Evolutionary conservation across 1,139 yeast species (phyloP).

Genomic region (Pichia sp.): DNA sequence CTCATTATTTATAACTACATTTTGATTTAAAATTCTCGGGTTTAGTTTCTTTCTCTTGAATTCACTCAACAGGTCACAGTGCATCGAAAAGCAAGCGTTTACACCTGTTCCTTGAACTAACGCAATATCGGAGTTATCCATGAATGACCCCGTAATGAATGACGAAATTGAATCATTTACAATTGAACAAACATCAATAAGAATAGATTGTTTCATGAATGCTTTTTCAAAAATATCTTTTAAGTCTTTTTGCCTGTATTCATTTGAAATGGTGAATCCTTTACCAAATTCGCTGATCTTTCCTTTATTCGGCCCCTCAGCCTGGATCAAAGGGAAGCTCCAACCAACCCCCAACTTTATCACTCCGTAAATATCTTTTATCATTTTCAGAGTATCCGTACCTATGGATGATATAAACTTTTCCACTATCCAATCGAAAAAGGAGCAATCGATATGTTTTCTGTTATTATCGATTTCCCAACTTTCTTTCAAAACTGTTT

Average conservation of each 20-base stretch:
- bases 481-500: conserved; percentile 4
- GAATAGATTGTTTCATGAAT: conserved; percentile 11
- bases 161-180: conserved; percentile 29
- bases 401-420: background rate
- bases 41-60: too few species aligned
- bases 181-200: conserved; percentile 19
- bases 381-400: background rate
- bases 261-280: conserved; percentile 39
- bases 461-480: conserved; percentile 7
- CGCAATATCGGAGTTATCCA: conserved; percentile 20
- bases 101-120: conserved; percentile 30
- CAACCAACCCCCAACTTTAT: conserved; percentile 25
- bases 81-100: conserved; percentile 21
- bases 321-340: conserved; percentile 48
- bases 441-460: conserved; percentile 5
- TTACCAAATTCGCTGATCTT: conserved; percentile 39
- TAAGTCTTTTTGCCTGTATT: conserved; percentile 34
- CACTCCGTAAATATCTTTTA: background rate
- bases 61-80: too few species aligned
- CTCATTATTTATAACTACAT: conserved; percentile 24
- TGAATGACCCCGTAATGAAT: conserved; percentile 22
- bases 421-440: conserved; percentile 5
- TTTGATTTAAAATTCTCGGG: too few species aligned
- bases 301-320: conserved; percentile 34
- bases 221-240: conserved; percentile 33